These are phyloP conservation scores for Guadua angustifolia DNA, from an alignment of 176 grass and related monocot species.

Conservation along the genomic window DNA sequence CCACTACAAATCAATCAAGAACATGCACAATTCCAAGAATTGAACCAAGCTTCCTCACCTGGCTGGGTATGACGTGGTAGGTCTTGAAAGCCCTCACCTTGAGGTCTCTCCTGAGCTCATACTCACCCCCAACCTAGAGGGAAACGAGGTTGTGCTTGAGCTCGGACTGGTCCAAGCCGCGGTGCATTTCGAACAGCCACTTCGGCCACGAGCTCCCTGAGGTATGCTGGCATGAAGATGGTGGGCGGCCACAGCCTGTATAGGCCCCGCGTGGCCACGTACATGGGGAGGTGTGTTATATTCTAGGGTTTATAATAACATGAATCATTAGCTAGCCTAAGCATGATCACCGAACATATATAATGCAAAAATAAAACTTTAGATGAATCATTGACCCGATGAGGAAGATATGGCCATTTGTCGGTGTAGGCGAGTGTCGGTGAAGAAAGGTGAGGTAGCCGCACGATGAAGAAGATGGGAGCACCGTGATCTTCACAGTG, in stretches of 20 bases:
- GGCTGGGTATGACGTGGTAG: constrained; percentile 84
- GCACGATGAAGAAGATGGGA: too few relatives aligned
- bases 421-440: too few relatives aligned
- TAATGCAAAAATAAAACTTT: too few relatives aligned
- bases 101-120: constrained; percentile 78
- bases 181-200: constrained; percentile 76
- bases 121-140: constrained; percentile 76
- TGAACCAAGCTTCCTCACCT: constrained; percentile 54
- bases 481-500: too few relatives aligned
- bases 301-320: too few relatives aligned
- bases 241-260: constrained; percentile 80
- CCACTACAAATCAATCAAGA: neutral
- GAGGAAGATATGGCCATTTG: too few relatives aligned
- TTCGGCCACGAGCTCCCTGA: constrained; percentile 74
- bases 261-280: constrained; percentile 87
- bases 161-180: constrained; percentile 92
- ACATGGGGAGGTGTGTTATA: constrained; percentile 78
- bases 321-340: too few relatives aligned
- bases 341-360: too few relatives aligned
- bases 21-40: neutral
- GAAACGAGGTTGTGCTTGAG: constrained; percentile 78
- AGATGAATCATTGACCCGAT: too few relatives aligned
- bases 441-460: too few relatives aligned
- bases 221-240: constrained; percentile 77
- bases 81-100: constrained; percentile 97